phyloP scores from a whole-genome alignment of 768 basidiomycete genomes.

The Leccinum sublutescens region DNA sequence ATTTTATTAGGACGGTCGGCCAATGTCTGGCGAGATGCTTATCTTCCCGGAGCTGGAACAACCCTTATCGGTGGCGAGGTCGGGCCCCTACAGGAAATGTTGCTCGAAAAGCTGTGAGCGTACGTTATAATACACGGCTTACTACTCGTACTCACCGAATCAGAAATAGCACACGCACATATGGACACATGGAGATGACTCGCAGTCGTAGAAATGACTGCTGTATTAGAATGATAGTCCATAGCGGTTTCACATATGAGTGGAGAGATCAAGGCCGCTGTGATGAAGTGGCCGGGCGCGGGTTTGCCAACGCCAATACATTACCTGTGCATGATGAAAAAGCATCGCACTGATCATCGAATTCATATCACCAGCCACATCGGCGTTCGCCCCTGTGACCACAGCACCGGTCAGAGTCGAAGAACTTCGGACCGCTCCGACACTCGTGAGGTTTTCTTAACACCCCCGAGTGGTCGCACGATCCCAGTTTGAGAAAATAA shows the following conservation, averaged over 20 bases:
- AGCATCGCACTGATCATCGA: not conserved
- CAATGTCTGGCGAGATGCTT: conserved; percentile 16
- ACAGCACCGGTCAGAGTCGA: not conserved
- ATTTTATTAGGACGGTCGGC: not conserved
- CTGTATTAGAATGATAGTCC: not conserved
- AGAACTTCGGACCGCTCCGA: not conserved
- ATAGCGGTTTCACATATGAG: not conserved
- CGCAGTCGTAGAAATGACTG: not conserved
- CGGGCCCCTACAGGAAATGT: not conserved
- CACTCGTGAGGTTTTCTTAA: no score
- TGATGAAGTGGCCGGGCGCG: not conserved
- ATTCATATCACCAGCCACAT: not conserved
- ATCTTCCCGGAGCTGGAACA: conserved; percentile 12
- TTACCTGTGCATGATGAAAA: not conserved
- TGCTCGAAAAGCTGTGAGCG: not conserved
- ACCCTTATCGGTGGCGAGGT: conserved; percentile 3
- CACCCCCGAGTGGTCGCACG: not conserved
- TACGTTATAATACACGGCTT: not conserved
- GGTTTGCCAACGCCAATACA: not conserved
- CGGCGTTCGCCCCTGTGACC: not conserved
- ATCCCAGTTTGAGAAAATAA: conserved; percentile 5
- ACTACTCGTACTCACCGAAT: not conserved
- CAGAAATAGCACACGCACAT: not conserved
- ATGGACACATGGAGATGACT: not conserved
- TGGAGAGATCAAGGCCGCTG: not conserved